Evolutionary conservation across 768 basidiomycete genomes (phyloP), one percentile per base, ranked within the genome.

Genomic region (Paxillus ammoniavirescens): DNA sequence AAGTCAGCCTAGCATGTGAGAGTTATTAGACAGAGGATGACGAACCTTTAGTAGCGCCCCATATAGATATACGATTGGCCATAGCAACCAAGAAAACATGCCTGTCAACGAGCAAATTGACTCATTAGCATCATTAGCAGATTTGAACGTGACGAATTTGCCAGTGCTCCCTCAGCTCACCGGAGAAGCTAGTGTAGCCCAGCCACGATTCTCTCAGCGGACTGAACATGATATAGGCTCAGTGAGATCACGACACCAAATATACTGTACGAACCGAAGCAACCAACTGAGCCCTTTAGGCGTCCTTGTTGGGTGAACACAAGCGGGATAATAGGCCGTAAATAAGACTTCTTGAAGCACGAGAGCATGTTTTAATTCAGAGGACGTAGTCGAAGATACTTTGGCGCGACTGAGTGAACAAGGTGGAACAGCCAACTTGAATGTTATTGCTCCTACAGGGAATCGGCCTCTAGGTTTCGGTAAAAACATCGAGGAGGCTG

Each of bases 321-420:
- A 56, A 64, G 83, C 78, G 28, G 87, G 87, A 62, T 89, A 89
- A 63, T 79, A 88, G 1, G 75, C 78, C 28, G 81, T 85, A 60
- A 85, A 89, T 0, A 78, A 77, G 30, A 21, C 21, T 21, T 21
- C 21, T 21, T 21, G 21, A 21, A 21, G 21, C 21, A 21, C 21
- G 21, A 21, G 21, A 21, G 21, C 21, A 21, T 21, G 21, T 21
- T 21, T 21, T 21, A 21, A 21, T 21, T 21, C 21, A 21, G 21
- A 21, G 21, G 21, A 21, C 21, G 21, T 21, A 21, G 21, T 21
- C 21, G 21, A 21, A 21, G 21, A 21, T 21, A 21, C 21, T 21
- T 21, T 21, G 21, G 21, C 21, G 21, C 21, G 21, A 21, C 21
- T 21, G 21, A 21, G 21, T 21, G 21, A 21, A 21, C 21, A 21